Conservation (phyloP, 1,284 basidiomycete genomes). For the Leccinum angustisporum region DNA sequence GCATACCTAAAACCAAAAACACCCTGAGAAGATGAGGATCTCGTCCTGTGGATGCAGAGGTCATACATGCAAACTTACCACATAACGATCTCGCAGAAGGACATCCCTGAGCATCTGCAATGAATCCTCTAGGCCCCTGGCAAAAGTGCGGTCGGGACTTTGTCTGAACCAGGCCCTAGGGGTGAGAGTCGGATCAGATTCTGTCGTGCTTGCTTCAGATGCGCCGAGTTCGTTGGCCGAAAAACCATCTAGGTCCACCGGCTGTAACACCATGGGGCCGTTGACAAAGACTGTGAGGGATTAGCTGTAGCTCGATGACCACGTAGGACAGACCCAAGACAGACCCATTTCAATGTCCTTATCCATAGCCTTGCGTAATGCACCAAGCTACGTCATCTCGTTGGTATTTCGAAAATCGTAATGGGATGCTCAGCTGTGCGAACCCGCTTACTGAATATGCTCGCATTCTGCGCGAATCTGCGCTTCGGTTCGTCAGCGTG, state of each 20-base stretch:
- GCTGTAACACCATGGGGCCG: constrained; percentile 71
- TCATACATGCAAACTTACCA: constrained; percentile 41
- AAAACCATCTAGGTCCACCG: constrained; percentile 62
- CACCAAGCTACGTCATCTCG: constrained; percentile 57
- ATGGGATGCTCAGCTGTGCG: constrained; percentile 22
- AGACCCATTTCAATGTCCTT: constrained; percentile 72
- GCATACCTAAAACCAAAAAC: constrained; percentile 78
- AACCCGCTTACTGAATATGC: constrained; percentile 79
- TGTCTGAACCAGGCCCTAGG: constrained; percentile 82
- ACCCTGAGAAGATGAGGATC: constrained; percentile 49
- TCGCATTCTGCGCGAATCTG: constrained; percentile 82
- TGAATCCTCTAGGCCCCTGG: constrained; percentile 61
- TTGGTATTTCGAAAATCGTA: constrained; percentile 2
- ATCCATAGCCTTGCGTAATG: constrained; percentile 67
- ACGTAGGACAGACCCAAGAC: constrained; percentile 7
- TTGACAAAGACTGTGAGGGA: constrained; percentile 73
- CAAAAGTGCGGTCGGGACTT: constrained; percentile 49
- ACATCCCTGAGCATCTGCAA: constrained; percentile 32
- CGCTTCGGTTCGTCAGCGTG: constrained; percentile 18
- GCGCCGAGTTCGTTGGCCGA: constrained; percentile 46
- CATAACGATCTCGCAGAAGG: constrained; percentile 44
- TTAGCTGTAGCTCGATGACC: constrained; percentile 1
- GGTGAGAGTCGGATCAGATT: constrained; percentile 58
- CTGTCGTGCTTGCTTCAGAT: constrained; percentile 48
- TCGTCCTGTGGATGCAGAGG: neutral